A percentile compares a stretch with the other conserved stretches of the same genome.
Conservation (phyloP, 306 rosid genomes). For the Pterocarpus macrocarpus region DNA sequence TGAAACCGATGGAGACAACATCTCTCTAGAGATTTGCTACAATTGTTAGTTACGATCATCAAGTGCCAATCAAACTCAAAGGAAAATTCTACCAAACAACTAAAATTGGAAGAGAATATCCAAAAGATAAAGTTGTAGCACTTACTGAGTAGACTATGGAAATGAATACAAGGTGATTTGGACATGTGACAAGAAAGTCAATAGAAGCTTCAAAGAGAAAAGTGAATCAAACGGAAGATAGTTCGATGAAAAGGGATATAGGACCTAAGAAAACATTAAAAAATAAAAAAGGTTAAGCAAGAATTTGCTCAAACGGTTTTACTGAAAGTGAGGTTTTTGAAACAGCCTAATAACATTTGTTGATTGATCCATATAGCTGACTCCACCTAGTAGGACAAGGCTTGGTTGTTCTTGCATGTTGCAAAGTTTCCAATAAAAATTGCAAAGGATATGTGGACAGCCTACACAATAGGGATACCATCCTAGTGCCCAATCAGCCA, state of each 20-base stretch:
- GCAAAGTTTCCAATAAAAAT: slow-evolving; percentile 8
- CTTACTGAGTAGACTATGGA: neutral
- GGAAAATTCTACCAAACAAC: neutral
- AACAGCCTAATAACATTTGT: neutral
- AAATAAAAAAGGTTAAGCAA: neutral
- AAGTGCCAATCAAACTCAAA: slow-evolving; percentile 1
- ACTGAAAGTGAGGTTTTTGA: neutral
- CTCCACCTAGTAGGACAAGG: neutral
- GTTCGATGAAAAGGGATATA: neutral
- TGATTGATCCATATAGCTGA: neutral
- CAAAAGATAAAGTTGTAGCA: neutral
- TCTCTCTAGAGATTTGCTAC: slow-evolving; percentile 2
- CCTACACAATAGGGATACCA: neutral
- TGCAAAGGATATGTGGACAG: neutral
- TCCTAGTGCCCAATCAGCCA: neutral
- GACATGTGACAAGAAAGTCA: neutral
- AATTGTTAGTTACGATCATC: neutral
- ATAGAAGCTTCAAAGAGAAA: neutral
- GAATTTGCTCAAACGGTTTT: neutral
- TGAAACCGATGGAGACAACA: neutral
- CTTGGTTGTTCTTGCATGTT: neutral
- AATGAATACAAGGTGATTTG: neutral
- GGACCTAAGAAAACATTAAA: neutral
- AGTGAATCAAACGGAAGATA: neutral
- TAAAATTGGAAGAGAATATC: neutral